A percentile compares a stretch with the other conserved stretches of the same genome.
Evolutionary conservation across 2,329 filamentous ascomycete species (phyloP).

Genomic region (Fusarium nodosum): DNA sequence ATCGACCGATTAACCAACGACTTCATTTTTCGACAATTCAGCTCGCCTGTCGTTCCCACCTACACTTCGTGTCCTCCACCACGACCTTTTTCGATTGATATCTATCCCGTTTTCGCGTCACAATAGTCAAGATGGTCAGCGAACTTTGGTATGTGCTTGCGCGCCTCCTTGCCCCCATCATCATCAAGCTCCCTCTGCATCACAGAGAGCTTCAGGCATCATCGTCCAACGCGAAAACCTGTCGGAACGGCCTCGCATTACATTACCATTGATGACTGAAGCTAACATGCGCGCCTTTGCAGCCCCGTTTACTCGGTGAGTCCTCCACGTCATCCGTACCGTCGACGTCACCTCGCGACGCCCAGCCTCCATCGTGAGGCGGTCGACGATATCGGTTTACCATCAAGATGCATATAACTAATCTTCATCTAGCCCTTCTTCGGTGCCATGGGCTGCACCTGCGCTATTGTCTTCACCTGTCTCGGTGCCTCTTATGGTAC

Average conservation of each 20-base stretch:
- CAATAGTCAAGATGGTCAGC: conserved; percentile 75
- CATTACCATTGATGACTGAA: conserved; percentile 44
- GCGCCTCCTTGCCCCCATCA: conserved; percentile 52
- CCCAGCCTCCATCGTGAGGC: conserved; percentile 38
- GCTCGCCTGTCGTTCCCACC: conserved; percentile 32
- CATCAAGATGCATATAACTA: conserved; percentile 51
- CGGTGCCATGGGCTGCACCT: conserved; percentile 96
- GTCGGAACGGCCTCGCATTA: conserved; percentile 18
- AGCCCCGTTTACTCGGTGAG: conserved; percentile 99
- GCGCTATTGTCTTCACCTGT: conserved; percentile 97
- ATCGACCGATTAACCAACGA: conserved; percentile 47
- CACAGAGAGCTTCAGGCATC: conserved; percentile 51
- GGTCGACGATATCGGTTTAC: conserved; percentile 33
- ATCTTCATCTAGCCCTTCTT: conserved; percentile 80
- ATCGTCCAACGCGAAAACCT: conserved; percentile 16
- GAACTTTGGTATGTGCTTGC: conserved; percentile 81
- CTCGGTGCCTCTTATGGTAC: conserved; percentile 98
- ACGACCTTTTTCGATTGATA: conserved; percentile 36
- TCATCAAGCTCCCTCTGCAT: conserved; percentile 51
- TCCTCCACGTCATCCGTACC: conserved; percentile 58
- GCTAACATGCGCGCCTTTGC: conserved; percentile 60
- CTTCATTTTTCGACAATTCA: conserved; percentile 43
- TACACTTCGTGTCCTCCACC: conserved; percentile 24
- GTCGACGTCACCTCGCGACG: conserved; percentile 51
- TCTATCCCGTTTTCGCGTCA: conserved; percentile 39